Evolutionary conservation across 805 yeast species (phyloP), one percentile per base, ranked within the genome.

Genomic region (Wickerhamiella siamensis): DNA sequence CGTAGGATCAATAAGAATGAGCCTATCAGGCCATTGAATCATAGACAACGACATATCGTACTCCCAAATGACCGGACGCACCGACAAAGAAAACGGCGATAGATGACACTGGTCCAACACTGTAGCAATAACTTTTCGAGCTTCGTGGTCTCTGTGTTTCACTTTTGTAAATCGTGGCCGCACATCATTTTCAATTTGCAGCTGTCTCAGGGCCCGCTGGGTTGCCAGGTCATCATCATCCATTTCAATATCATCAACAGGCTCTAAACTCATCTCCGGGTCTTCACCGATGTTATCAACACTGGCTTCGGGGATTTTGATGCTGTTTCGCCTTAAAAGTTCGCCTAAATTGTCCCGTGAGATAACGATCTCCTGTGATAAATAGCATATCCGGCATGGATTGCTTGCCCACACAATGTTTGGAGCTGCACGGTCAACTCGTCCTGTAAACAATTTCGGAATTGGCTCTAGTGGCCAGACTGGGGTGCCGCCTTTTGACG

Each of bases 31-130:
- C 35, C 86, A 62, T 1, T 96, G 97, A 36, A 78, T 72, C 40
- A 91, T 57, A 18, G 79, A 67, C 47, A 88, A 63, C 4, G 74
- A 63, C 49, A 77, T 76, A 55, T 83, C 94, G 51, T 72, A 71
- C 44, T 76, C 77, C 65, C 93, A 73, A 17, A 73, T 63, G 1
- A 83, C 66, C 0, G 93, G 81, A 46, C 83, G 70, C 21, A 73
- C 61, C 18, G 66, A 60, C 16, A 65, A 59, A 2, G 75, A 62
- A 54, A 87, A 84, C 10, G 98, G 98, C 26, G 91, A 80, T 36
- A 91, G 58, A 54, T 75, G 80, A 1, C 91, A 91, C 60, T 91
- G 99, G 54, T 83, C 94, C 10, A 91, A 59, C 0, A 91, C 46
- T 0, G 96, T 86, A 48, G 81, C 78, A 15, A 80, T 83, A 2